These are phyloP conservation scores for Psilocybe tampanensis DNA, from an alignment of 768 basidiomycete genomes.

Conservation along the genomic window DNA sequence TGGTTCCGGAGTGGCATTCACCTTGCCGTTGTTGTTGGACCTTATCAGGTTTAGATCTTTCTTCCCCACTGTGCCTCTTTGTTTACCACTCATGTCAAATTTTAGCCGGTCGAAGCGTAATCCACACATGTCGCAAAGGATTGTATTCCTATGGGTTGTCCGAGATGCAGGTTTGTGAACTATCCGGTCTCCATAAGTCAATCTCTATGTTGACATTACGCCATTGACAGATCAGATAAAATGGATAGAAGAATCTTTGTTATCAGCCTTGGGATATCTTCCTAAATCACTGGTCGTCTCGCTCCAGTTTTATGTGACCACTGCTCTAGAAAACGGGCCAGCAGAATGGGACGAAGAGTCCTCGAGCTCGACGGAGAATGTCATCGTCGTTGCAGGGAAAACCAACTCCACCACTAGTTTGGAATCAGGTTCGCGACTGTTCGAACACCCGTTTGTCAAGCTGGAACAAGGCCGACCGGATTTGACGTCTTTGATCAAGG, in stretches of 20 bases:
- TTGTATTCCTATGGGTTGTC: conserved; percentile 48
- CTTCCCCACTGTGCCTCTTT: not conserved
- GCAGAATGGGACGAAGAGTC: conserved; percentile 25
- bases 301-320: conserved; percentile 45
- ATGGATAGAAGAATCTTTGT: conserved; percentile 48
- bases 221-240: conserved; percentile 33
- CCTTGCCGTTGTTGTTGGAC: conserved; percentile 45
- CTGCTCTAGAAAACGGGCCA: conserved; percentile 18
- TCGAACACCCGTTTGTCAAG: conserved; percentile 3
- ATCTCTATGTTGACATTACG: not conserved
- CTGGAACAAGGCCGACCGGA: conserved; percentile 44
- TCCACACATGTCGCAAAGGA: conserved; percentile 27
- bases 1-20: conserved; percentile 53
- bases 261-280: conserved; percentile 29
- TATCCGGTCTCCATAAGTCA: not conserved
- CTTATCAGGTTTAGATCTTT: conserved; percentile 36
- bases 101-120: conserved; percentile 28
- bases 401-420: conserved; percentile 1
- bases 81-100: not conserved
- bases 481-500: conserved; percentile 33
- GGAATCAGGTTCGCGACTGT: not conserved
- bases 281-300: conserved; percentile 34
- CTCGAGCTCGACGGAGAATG: conserved; percentile 20
- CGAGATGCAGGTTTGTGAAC: conserved; percentile 36
- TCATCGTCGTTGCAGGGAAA: conserved; percentile 12